These are phyloP conservation scores for Aspergillus panamensis DNA, from an alignment of 495 filamentous ascomycete genomes.

Conservation along the genomic window DNA sequence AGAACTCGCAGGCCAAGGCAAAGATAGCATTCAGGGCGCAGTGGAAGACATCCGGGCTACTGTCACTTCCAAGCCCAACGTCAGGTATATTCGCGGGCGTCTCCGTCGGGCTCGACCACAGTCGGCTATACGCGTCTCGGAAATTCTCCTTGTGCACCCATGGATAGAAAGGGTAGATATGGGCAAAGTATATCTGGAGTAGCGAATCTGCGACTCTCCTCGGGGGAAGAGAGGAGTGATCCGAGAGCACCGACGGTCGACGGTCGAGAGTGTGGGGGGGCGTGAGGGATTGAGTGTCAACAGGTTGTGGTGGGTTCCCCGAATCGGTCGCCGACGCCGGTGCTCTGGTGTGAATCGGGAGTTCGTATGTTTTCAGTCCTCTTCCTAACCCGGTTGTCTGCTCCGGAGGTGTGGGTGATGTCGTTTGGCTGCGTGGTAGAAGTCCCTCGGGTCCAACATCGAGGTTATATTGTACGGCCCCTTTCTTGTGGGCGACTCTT, in stretches of 20 bases:
- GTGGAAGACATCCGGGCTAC: neutral
- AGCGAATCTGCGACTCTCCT: neutral
- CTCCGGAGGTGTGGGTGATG: neutral
- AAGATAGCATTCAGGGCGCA: neutral
- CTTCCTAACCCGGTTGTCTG: neutral
- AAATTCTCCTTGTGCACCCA: neutral
- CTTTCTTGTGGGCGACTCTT: neutral
- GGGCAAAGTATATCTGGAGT: neutral
- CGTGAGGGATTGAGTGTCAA: neutral
- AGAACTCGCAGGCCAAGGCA: neutral
- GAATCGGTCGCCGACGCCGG: neutral
- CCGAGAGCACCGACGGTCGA: neutral
- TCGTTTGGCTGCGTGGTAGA: neutral
- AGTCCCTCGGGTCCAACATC: neutral
- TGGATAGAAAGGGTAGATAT: neutral
- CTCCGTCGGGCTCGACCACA: neutral
- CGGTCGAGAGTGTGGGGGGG: neutral
- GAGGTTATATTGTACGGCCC: neutral
- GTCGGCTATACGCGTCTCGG: neutral
- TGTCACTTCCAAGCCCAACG: neutral
- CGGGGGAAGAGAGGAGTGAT: neutral
- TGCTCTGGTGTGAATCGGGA: neutral
- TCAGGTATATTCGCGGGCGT: neutral
- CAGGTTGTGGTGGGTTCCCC: neutral
- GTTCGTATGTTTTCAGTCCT: neutral